phyloP scores from a whole-genome alignment of 192 early-diverging fungal genomes.

The Umbelopsis isabellina region DNA sequence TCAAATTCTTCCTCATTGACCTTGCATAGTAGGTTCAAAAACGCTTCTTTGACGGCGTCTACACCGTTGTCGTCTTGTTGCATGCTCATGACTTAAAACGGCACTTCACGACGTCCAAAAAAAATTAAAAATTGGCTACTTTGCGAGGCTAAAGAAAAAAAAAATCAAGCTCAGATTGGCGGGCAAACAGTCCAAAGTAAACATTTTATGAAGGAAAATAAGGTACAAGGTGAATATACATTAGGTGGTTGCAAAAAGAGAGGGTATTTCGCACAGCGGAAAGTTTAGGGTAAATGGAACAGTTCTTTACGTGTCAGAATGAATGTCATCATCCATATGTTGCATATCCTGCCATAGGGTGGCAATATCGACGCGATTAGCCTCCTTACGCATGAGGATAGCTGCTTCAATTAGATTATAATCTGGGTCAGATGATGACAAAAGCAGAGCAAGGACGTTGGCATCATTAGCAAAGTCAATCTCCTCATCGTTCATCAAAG shows the following conservation, averaged over 20 bases:
- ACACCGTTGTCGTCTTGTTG: slow-evolving; percentile 18
- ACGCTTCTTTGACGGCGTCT: slow-evolving; percentile 33
- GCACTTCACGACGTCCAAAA: background rate
- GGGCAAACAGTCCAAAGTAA: background rate
- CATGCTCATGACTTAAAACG: background rate
- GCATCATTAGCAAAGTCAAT: slow-evolving; percentile 12
- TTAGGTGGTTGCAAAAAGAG: background rate
- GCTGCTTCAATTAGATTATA: slow-evolving; percentile 16
- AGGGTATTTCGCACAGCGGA: background rate
- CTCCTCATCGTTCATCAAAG: slow-evolving; percentile 7
- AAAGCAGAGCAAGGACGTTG: slow-evolving; percentile 7
- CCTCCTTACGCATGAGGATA: slow-evolving; percentile 15
- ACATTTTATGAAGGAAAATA: background rate
- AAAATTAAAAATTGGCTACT: background rate
- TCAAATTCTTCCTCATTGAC: slow-evolving; percentile 34
- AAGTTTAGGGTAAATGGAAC: background rate
- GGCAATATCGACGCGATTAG: background rate
- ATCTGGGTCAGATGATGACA: background rate
- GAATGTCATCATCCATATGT: background rate
- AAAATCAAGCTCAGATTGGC: slow-evolving; percentile 8
- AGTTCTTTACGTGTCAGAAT: slow-evolving; percentile 13
- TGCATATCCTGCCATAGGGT: background rate
- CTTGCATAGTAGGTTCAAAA: slow-evolving; percentile 32
- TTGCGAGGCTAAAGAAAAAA: background rate
- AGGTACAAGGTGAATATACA: slow-evolving; percentile 6